Base-by-base conservation (phyloP, 768 basidiomycete genomes). In the Hortiboletus flavorubellus region DNA sequence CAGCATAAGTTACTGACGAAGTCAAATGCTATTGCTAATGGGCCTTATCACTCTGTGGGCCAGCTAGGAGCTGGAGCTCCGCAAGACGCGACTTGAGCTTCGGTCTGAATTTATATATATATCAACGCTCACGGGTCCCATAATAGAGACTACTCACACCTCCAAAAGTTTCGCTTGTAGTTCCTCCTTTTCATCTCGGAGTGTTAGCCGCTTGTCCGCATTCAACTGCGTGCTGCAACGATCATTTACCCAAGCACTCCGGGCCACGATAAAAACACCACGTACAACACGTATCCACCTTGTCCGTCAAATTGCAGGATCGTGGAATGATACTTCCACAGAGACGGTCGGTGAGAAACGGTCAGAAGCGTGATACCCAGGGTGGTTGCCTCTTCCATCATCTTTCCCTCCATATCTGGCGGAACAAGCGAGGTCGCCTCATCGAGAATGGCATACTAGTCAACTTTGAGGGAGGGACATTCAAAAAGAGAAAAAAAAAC, bases 381-480 rank as follows among this genome's bases (percentile, higher is more conserved):
- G 49, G 79, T 75, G 0, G 90, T 89, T 2, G 94, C 95, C 62
- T 90, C 82, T 66, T 93, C 91, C 86, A 96, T 98, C 93, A 98
- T 95, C 72, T 80, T 76, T 48, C 89, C 92, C 73, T 98, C 96
- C 70, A 95, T 86, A 49, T 95, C 92, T 5, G 87, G 81, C 4
- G 94, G 94, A 8, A 99, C 95, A 4, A 95, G 85, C 16, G 91
- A 93, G 4, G 96, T 98, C 50, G 95, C 95, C 68, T 99, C 96
- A 64, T 99, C 96, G 46, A 98, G 77, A 54, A 98, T 93, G 11
- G 95, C 96, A 63, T 96, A 98, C 93, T 95, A 62, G 53, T 37
- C 53, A 49, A 38, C 38, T 31, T 38, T 26, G 43, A 35, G 21
- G 7, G 31, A 11, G 1, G 3, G 23, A 26, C 12, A 35, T 16